Evolutionary conservation across 2,329 filamentous ascomycete species (phyloP).

Genomic region (Claviceps humidiphila): DNA sequence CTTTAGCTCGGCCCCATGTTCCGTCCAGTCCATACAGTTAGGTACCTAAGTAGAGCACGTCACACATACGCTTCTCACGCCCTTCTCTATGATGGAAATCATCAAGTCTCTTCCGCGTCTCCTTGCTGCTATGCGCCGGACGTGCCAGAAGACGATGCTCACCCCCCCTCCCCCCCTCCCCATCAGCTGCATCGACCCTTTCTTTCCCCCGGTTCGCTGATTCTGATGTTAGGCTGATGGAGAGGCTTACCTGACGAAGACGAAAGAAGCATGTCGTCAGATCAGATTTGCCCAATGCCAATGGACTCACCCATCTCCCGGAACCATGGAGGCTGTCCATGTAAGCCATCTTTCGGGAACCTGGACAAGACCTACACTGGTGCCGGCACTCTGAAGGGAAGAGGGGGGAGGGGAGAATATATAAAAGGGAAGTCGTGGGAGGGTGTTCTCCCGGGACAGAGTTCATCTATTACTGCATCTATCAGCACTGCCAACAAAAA

Average conservation of each 20-base stretch:
- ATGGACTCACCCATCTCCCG: background rate
- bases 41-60: too few species aligned
- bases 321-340: background rate
- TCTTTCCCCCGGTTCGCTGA: background rate
- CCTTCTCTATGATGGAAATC: too few species aligned
- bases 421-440: background rate
- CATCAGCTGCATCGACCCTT: background rate
- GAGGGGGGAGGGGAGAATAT: background rate
- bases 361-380: background rate
- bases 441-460: too few species aligned
- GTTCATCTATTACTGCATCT: too few species aligned
- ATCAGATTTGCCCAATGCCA: background rate
- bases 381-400: background rate
- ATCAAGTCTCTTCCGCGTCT: too few species aligned
- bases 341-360: background rate
- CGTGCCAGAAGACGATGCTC: background rate
- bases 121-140: background rate
- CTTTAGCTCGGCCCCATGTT: too few species aligned
- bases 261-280: background rate
- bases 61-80: too few species aligned
- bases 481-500: too few species aligned
- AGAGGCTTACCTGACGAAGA: background rate
- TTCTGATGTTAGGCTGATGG: background rate
- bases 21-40: too few species aligned
- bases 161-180: background rate